phyloP scores from a whole-genome alignment of 169 alveolate genomes.

The Cryptosporidium tyzzeri region DNA sequence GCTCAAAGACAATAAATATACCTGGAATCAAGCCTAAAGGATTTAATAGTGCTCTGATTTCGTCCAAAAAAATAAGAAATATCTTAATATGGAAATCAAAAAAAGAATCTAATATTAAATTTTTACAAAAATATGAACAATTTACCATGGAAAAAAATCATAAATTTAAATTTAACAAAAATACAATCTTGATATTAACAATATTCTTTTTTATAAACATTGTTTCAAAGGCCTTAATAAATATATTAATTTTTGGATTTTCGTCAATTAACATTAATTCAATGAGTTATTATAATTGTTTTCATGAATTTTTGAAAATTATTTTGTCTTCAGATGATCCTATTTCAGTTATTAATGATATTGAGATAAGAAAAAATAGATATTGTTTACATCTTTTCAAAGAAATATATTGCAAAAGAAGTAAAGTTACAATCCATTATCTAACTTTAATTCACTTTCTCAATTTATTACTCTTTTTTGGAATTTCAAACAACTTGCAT shows the following conservation, averaged over 20 bases:
- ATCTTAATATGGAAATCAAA: background rate
- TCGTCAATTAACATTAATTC: background rate
- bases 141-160: background rate
- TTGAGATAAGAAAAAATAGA: slow-evolving; percentile 21
- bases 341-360: slow-evolving; percentile 38
- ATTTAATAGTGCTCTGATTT: slow-evolving; percentile 22
- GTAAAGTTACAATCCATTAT: background rate
- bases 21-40: slow-evolving; percentile 31
- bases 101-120: background rate
- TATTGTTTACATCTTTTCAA: slow-evolving; percentile 5
- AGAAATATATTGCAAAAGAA: background rate
- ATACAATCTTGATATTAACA: background rate
- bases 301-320: background rate
- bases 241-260: slow-evolving; percentile 10
- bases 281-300: background rate
- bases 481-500: background rate
- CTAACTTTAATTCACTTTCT: background rate
- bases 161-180: background rate
- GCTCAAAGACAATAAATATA: background rate
- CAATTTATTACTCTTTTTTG: background rate
- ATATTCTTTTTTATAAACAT: slow-evolving; percentile 3
- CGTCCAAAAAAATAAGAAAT: slow-evolving; percentile 18
- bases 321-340: slow-evolving; percentile 31
- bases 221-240: background rate
- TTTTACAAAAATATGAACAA: background rate